A percentile compares a stretch with the other conserved stretches of the same genome.
Evolutionary conservation across 78 protist genomes (phyloP).

Genomic region (Cavenderia fasciculata): DNA sequence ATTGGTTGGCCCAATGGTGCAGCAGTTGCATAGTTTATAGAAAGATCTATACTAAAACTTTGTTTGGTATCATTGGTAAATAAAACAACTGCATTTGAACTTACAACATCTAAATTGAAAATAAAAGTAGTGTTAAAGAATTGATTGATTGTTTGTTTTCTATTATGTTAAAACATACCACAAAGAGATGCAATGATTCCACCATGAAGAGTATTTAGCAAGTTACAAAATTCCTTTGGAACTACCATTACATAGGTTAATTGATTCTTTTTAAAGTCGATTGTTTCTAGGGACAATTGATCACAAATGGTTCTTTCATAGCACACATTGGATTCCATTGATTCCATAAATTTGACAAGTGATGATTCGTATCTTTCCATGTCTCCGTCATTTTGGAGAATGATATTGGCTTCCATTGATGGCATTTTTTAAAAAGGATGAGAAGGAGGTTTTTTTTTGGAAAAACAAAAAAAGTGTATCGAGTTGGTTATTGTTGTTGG

Average conservation of each 20-base stretch:
- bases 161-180: not conserved
- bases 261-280: not conserved
- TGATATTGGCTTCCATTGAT: no score
- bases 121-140: not conserved
- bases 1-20: not conserved
- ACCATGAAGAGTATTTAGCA: not conserved
- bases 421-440: no score
- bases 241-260: not conserved
- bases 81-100: conserved; percentile 29
- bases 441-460: no score
- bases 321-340: no score
- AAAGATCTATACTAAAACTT: conserved; percentile 12
- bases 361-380: no score
- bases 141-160: not conserved
- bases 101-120: conserved; percentile 12
- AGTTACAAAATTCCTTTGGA: not conserved
- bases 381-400: no score
- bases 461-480: no score
- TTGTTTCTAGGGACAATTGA: no score
- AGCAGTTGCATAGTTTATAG: not conserved
- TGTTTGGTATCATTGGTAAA: no score
- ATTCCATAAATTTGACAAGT: no score
- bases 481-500: no score
- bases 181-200: not conserved
- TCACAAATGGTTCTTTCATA: no score